These are phyloP conservation scores for Ascochyta viciae-villosae DNA, from an alignment of 2,329 filamentous ascomycete genomes.

Conservation along the genomic window DNA sequence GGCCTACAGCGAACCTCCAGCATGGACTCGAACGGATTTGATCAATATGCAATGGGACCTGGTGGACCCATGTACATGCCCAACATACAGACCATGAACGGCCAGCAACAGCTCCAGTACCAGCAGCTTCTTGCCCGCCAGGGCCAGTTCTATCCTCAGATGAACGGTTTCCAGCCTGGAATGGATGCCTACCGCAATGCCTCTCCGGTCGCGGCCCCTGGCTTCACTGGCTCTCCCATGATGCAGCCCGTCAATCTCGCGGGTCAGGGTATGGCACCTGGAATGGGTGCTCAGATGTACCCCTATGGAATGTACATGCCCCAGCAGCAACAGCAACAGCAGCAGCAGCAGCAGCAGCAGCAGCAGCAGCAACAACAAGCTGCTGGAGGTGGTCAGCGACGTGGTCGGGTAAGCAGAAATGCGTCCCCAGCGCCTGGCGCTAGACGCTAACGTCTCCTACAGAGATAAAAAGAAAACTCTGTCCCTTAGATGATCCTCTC, in stretches of 20 bases:
- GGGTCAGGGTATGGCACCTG: conserved; percentile 44
- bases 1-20: conserved; percentile 56
- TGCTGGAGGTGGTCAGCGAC: conserved; percentile 58
- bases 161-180: conserved; percentile 52
- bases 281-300: conserved; percentile 51
- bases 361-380: conserved; percentile 48
- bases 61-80: conserved; percentile 45
- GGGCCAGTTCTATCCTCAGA: conserved; percentile 55
- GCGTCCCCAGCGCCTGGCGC: conserved; percentile 27
- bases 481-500: background rate
- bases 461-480: conserved; percentile 42
- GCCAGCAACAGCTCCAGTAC: conserved; percentile 62
- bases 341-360: conserved; percentile 41
- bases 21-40: conserved; percentile 58
- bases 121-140: conserved; percentile 62
- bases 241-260: conserved; percentile 57
- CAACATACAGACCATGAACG: conserved; percentile 51
- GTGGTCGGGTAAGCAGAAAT: conserved; percentile 59
- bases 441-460: conserved; percentile 31
- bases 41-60: conserved; percentile 52
- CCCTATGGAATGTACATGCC: conserved; percentile 62
- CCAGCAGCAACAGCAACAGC: conserved; percentile 48
- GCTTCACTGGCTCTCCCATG: conserved; percentile 53
- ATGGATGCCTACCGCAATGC: conserved; percentile 54
- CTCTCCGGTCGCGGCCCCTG: conserved; percentile 51